These are phyloP conservation scores for Penicillium sclerotigenum DNA, from an alignment of 2,329 filamentous ascomycete species.

Conservation along the genomic window DNA sequence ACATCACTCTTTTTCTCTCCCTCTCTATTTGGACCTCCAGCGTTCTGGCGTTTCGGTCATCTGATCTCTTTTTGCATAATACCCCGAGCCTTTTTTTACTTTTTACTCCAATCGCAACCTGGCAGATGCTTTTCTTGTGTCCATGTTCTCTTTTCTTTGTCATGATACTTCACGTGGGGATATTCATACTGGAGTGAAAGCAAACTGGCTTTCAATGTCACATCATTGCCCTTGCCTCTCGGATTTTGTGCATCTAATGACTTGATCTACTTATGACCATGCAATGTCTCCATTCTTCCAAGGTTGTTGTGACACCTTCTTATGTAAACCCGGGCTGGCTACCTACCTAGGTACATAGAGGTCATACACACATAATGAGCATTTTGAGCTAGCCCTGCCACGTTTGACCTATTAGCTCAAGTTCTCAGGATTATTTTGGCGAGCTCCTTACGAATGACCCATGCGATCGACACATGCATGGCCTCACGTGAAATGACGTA, in stretches of 20 bases:
- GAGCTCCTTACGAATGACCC: neutral
- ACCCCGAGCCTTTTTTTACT: conserved; percentile 19
- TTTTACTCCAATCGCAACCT: neutral
- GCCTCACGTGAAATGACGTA: neutral
- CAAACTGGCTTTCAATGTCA: neutral
- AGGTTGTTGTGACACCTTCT: neutral
- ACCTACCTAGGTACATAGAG: neutral
- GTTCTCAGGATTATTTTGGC: neutral
- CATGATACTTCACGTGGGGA: neutral
- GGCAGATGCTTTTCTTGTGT: neutral
- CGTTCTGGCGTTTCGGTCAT: conserved; percentile 17
- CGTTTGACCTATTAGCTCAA: neutral
- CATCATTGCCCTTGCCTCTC: neutral
- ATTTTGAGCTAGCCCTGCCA: neutral
- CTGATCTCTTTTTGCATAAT: conserved; percentile 26
- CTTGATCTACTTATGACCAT: neutral
- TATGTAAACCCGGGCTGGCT: neutral
- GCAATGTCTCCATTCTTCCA: neutral
- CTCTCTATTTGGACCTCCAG: conserved; percentile 6
- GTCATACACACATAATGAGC: neutral
- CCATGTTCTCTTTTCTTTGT: neutral
- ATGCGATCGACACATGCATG: neutral
- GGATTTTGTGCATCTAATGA: neutral
- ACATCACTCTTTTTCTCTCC: neutral
- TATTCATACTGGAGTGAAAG: neutral